phyloP scores from a whole-genome alignment of 1,284 basidiomycete species.

The Wolfiporia cocos region DNA sequence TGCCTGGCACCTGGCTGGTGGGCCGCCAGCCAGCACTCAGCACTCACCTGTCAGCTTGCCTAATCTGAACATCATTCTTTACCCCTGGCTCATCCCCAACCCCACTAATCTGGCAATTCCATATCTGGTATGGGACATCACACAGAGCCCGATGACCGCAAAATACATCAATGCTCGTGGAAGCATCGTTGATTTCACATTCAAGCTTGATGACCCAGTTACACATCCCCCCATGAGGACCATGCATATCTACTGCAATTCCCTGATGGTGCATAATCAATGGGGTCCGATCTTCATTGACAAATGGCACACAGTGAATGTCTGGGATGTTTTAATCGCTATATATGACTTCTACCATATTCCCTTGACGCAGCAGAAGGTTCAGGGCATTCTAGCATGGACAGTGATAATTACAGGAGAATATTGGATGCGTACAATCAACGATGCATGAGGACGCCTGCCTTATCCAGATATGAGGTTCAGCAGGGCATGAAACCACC shows the following conservation, averaged over 20 bases:
- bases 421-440: conserved; percentile 22
- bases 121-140: conserved; percentile 31
- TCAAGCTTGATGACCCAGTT: conserved; percentile 17
- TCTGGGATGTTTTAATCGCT: conserved; percentile 29
- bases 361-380: conserved; percentile 24
- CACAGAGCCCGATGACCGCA: conserved; percentile 26
- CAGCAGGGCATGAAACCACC: too few relatives aligned
- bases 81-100: conserved; percentile 30
- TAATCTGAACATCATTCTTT: conserved; percentile 14
- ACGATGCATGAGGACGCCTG: conserved; percentile 14
- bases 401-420: conserved; percentile 16
- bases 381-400: conserved; percentile 13
- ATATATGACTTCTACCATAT: conserved; percentile 32
- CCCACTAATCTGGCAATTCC: conserved; percentile 27
- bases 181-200: conserved; percentile 19
- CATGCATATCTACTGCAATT: conserved; percentile 23
- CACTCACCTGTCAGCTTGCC: neutral
- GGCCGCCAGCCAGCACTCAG: neutral
- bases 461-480: conserved; percentile 25
- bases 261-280: conserved; percentile 18
- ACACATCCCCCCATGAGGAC: conserved; percentile 20
- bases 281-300: conserved; percentile 30
- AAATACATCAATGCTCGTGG: conserved; percentile 27
- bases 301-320: conserved; percentile 17
- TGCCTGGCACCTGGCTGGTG: conserved; percentile 17